These are phyloP conservation scores for Mycena maculata DNA, from an alignment of 768 basidiomycete genomes.

Conservation along the genomic window DNA sequence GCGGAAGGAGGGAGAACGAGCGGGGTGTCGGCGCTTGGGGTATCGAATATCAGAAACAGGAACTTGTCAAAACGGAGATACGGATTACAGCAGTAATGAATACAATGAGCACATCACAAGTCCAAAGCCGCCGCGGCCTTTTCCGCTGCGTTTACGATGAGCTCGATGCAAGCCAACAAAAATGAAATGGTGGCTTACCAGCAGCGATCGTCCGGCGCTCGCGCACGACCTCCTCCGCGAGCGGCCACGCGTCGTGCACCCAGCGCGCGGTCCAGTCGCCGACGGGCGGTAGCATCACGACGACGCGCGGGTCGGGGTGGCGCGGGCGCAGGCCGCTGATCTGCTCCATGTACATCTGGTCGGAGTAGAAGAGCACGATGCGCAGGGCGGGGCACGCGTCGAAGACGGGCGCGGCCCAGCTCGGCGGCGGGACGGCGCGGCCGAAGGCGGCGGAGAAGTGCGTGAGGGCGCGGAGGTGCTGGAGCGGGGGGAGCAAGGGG, in stretches of 20 bases:
- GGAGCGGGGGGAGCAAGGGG: neutral
- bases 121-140: too few relatives aligned
- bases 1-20: too few relatives aligned
- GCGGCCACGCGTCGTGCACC: constrained; percentile 30
- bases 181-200: too few relatives aligned
- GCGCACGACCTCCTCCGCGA: constrained; percentile 27
- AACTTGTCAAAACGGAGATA: too few relatives aligned
- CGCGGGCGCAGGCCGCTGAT: neutral
- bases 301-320: constrained; percentile 24
- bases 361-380: constrained; percentile 23
- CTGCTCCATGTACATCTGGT: constrained; percentile 9
- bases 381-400: constrained; percentile 10
- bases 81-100: too few relatives aligned
- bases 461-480: constrained; percentile 18
- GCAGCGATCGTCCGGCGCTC: too few relatives aligned
- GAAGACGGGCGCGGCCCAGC: constrained; percentile 11
- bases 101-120: too few relatives aligned
- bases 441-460: constrained; percentile 16
- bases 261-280: constrained; percentile 17
- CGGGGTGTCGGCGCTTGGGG: too few relatives aligned
- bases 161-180: too few relatives aligned
- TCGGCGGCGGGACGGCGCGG: too few relatives aligned
- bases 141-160: too few relatives aligned
- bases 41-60: too few relatives aligned
- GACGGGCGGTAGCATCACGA: constrained; percentile 19